Conservation (phyloP, 805 yeast genomes). For the Schizosaccharomyces cryophilus region DNA sequence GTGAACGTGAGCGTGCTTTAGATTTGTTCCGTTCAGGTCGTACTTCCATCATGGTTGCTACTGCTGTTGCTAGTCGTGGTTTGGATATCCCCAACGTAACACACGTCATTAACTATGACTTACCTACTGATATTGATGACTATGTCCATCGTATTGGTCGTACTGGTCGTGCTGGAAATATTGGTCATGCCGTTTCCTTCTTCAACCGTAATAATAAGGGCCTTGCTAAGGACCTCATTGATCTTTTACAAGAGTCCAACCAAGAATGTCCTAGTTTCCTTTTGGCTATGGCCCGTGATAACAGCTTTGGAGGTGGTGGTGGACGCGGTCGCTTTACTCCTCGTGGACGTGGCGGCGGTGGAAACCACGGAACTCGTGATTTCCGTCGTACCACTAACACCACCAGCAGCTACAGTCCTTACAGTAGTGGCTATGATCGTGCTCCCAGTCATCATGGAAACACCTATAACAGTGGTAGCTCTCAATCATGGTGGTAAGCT, state of each 20-base stretch:
- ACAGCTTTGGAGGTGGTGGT: slow-evolving; percentile 17
- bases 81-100: slow-evolving; percentile 97
- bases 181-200: slow-evolving; percentile 95
- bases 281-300: slow-evolving; percentile 54
- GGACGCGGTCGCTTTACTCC: slow-evolving; percentile 16
- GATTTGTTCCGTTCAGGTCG: slow-evolving; percentile 80
- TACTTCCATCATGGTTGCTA: slow-evolving; percentile 88
- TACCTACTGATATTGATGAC: slow-evolving; percentile 93
- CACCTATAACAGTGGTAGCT: not conserved
- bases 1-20: slow-evolving; percentile 92
- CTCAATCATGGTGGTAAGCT: not conserved
- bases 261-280: slow-evolving; percentile 91
- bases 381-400: not conserved
- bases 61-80: slow-evolving; percentile 99
- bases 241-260: slow-evolving; percentile 78
- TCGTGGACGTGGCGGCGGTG: slow-evolving; percentile 16
- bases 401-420: slow-evolving; percentile 7
- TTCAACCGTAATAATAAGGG: slow-evolving; percentile 88
- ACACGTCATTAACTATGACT: slow-evolving; percentile 89
- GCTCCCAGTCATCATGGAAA: not conserved
- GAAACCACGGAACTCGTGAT: slow-evolving; percentile 12
- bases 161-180: slow-evolving; percentile 99
- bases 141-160: slow-evolving; percentile 99
- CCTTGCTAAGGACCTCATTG: slow-evolving; percentile 66
- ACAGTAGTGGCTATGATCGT: not conserved